A percentile compares a stretch with the other conserved stretches of the same genome.
Evolutionary conservation across 345 rosid genomes (phyloP).

Genomic region (Combretum micranthum): DNA sequence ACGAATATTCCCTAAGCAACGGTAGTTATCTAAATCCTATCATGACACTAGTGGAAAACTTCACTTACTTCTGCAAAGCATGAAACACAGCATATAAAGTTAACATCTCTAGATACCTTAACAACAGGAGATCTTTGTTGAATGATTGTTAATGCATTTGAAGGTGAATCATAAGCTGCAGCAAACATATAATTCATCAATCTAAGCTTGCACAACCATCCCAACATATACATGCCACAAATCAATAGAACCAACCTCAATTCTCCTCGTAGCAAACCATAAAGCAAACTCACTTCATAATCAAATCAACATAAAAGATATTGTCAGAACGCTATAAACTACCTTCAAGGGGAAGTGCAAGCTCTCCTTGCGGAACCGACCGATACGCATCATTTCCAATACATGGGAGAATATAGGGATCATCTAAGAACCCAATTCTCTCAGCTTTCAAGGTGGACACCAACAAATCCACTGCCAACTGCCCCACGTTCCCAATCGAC

Average conservation of each 20-base stretch:
- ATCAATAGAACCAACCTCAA: background rate
- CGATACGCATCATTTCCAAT: slow-evolving; percentile 85
- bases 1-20: too few relatives aligned
- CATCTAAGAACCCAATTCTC: slow-evolving; percentile 72
- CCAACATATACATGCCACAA: background rate
- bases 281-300: background rate
- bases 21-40: too few relatives aligned
- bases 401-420: slow-evolving; percentile 69
- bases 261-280: too few relatives aligned
- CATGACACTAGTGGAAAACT: too few relatives aligned
- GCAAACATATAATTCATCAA: slow-evolving; percentile 3
- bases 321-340: background rate
- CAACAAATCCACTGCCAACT: slow-evolving; percentile 77
- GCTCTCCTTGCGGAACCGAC: slow-evolving; percentile 60
- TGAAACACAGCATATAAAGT: too few relatives aligned
- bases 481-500: slow-evolving; percentile 90
- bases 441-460: slow-evolving; percentile 67
- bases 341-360: slow-evolving; percentile 90
- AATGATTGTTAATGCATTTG: slow-evolving; percentile 36
- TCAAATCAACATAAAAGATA: background rate
- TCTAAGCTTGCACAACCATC: too few relatives aligned
- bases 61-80: too few relatives aligned
- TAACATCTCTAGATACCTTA: slow-evolving; percentile 35
- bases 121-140: slow-evolving; percentile 80
- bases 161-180: slow-evolving; percentile 59